Evolutionary conservation across 129 eudicot species (phyloP), one percentile per base, ranked within the genome.

Genomic region (Chrysanthemum lavandulifolium): DNA sequence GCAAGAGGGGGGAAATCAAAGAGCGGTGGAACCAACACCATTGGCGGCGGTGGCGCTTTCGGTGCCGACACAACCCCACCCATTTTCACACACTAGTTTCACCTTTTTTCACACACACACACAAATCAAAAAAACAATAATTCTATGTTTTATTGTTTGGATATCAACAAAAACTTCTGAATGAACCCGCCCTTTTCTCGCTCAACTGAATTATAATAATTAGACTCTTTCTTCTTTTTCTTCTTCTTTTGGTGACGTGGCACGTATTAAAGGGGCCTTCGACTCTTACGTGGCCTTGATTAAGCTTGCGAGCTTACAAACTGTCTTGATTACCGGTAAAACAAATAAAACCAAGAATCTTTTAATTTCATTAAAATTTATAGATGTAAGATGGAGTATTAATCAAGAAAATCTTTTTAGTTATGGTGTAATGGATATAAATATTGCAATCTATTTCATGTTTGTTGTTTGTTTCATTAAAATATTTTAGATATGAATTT

Each of bases 1-100:
- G 95, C 97, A 67, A 93, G 96, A 9, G 98, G 98, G 73, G 98
- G 98, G 78, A 87, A 93, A 72, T 93, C 98, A 82, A 93, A 93
- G 61, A 93, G 96, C 49, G 98, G 98, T 53, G 98, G 98, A 54
- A 93, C 98, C 75, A 89, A 69, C 83, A 89, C 95, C 92, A 89
- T 81, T n/a, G 92, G 98, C 78, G 96, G 98, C 15, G 96, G 92
- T 12, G 96, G 92, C 5, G 84, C 89, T 64, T 73, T 72, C 63
- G 45, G 67, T 59, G 77, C 6, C 63, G 86, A 90, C 77, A 79
- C 79, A 27, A 51, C 78, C 21, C 68, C 91, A 29, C 97, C 96
- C 96, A 88, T 91, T 18, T 72, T 78, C 69, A 6, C 62, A 48
- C 48, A 8, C 73, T 71, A 48, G 49, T 58, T 14, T 49, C 53